Base-by-base conservation (phyloP, 768 basidiomycete genomes). In the Stropharia rugosoannulata region DNA sequence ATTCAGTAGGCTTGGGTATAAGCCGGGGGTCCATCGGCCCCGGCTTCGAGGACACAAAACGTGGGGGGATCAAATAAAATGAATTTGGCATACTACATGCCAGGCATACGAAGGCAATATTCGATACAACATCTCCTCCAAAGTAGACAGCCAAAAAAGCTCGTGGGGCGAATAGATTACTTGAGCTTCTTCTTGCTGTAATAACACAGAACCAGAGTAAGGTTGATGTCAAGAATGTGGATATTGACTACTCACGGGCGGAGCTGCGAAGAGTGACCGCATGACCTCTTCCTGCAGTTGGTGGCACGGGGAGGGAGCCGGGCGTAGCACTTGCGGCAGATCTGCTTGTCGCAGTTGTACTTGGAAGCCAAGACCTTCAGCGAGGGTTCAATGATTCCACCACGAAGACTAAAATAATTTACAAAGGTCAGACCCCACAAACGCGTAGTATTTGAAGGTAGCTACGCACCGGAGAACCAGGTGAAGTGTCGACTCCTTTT, bases 251-350 rank as follows among this genome's bases (percentile, higher is more conserved):
- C 90, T 72, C 61, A 93, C 91, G 91, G 92, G 73, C 92, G 87
- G 78, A 95, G 91, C 67, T 93, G 92, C 59, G 86, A 88, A 45
- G 89, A 91, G 75, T 92, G 91, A 16, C 94, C 94, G 69, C 95
- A 96, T 57, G 85, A 82, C 63, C 94, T 84, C 81, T 96, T 96
- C 72, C 96, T 83, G 87, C 97, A 98, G 86, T 99, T 98, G 80
- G 95, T 98, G 37, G 97, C 97, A 72, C 97, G 94, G 51, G 95
- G 96, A 61, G 97, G 96, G 66, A 98, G 96, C 66, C 97, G 96
- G 43, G 97, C 97, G 75, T 98, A 98, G 81, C 97, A 98, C 77
- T 98, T 98, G 75, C 97, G 94, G 85, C 97, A 98, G 68, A 98
- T 98, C 73, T 95, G 93, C 83, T 96, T 96, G 78, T 97, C 94